Evolutionary conservation across 495 filamentous ascomycete species (phyloP).

Genomic region (Neurospora sp.): DNA sequence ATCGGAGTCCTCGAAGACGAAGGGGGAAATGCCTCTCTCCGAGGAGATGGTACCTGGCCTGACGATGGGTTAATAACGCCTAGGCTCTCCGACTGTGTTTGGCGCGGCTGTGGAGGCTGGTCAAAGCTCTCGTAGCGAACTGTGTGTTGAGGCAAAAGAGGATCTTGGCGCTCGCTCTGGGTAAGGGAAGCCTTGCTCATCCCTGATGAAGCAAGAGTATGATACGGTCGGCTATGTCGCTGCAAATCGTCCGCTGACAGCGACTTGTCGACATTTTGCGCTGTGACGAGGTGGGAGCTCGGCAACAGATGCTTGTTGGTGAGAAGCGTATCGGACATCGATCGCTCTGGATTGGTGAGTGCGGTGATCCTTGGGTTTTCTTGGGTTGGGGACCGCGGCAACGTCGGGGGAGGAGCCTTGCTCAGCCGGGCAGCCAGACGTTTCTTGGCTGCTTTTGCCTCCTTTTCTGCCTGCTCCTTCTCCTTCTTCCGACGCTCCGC

Average conservation of each 20-base stretch:
- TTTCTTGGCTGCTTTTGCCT: constrained; percentile 24
- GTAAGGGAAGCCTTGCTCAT: constrained; percentile 1
- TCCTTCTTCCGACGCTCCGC: constrained; percentile 32
- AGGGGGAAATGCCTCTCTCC: constrained; percentile 19
- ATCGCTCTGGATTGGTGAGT: constrained; percentile 14
- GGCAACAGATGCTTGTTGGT: constrained; percentile 6
- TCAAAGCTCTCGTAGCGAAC: not conserved
- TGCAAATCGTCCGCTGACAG: constrained; percentile 16
- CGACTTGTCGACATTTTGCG: constrained; percentile 6
- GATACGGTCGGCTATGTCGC: constrained; percentile 10
- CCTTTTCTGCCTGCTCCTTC: constrained; percentile 30
- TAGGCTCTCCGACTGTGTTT: constrained; percentile 7
- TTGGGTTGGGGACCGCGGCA: constrained; percentile 8
- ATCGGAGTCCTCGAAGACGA: constrained; percentile 25
- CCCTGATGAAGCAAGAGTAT: constrained; percentile 9
- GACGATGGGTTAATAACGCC: not conserved
- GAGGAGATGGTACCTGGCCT: constrained; percentile 3
- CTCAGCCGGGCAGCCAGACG: constrained; percentile 20
- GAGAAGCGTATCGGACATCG: constrained; percentile 23
- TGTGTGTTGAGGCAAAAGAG: not conserved
- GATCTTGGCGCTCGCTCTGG: not conserved
- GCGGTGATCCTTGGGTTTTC: constrained; percentile 2
- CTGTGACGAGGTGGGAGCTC: not conserved
- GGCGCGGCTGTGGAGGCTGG: constrained; percentile 2
- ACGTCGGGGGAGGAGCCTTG: constrained; percentile 20